Percentiles rank a stretch among this genome's conserved stretches.
Evolutionary conservation across 306 rosid species (phyloP).

Genomic region (Psophocarpus tetragonolobus): DNA sequence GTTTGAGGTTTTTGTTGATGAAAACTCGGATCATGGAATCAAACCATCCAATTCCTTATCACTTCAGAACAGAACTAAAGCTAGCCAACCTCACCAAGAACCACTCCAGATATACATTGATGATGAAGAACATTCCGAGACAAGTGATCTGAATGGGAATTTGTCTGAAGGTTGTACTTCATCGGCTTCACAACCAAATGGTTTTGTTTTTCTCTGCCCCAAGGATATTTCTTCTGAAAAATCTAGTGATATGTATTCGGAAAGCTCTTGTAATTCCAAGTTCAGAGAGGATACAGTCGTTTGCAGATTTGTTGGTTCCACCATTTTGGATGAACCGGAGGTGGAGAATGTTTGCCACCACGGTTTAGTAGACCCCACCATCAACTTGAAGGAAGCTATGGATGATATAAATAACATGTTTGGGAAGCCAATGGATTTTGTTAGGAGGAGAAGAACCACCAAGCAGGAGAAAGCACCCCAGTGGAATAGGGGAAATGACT

Average conservation of each 20-base stretch:
- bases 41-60: conserved; percentile 40
- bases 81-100: conserved; percentile 48
- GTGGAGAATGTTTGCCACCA: conserved; percentile 97
- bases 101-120: conserved; percentile 73
- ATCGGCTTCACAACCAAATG: conserved; percentile 49
- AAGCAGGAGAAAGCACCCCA: conserved; percentile 59
- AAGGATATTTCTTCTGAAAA: conserved; percentile 57
- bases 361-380: conserved; percentile 93
- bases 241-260: conserved; percentile 46
- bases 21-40: conserved; percentile 44
- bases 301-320: conserved; percentile 85
- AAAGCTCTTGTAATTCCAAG: conserved; percentile 47
- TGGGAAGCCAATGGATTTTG: conserved; percentile 90
- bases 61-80: conserved; percentile 42
- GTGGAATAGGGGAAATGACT: conserved; percentile 38
- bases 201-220: conserved; percentile 62
- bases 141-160: conserved; percentile 37
- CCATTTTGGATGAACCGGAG: conserved; percentile 76
- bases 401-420: conserved; percentile 94
- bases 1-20: conserved; percentile 68
- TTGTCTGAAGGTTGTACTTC: conserved; percentile 45
- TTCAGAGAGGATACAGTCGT: conserved; percentile 92
- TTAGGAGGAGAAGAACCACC: conserved; percentile 59
- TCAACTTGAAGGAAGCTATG: conserved; percentile 97
- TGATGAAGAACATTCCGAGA: conserved; percentile 49